phyloP scores from a whole-genome alignment of 2,329 filamentous ascomycete genomes.

The Calonectria fujianensis region DNA sequence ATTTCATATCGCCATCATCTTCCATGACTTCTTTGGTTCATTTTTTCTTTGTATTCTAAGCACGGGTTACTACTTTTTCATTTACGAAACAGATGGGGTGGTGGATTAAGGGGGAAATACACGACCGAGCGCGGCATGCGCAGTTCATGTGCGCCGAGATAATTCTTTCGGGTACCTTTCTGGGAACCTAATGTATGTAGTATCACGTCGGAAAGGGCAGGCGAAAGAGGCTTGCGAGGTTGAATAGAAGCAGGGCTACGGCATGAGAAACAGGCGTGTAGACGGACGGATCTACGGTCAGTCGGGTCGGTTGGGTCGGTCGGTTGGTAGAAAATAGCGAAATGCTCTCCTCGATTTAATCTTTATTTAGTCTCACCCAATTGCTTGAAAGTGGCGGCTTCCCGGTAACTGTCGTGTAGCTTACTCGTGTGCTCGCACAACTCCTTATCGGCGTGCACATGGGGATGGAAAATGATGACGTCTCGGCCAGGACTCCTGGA shows the following conservation, averaged over 20 bases:
- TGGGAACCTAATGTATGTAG: constrained; percentile 49
- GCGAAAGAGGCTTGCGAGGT: constrained; percentile 34
- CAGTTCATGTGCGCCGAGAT: constrained; percentile 26
- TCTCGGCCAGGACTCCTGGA: neutral
- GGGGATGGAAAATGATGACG: constrained; percentile 7
- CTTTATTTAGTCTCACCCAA: neutral
- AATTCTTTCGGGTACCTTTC: constrained; percentile 48
- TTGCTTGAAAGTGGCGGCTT: neutral
- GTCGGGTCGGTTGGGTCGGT: constrained; percentile 29
- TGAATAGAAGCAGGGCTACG: constrained; percentile 39
- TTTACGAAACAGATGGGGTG: constrained; percentile 38
- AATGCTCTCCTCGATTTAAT: constrained; percentile 43
- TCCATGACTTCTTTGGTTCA: constrained; percentile 35
- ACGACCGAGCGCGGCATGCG: constrained; percentile 19
- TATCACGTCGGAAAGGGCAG: constrained; percentile 51
- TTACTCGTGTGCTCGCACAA: constrained; percentile 11
- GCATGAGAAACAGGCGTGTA: constrained; percentile 36
- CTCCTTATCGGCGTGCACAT: neutral
- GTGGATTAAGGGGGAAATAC: constrained; percentile 21
- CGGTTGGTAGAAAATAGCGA: constrained; percentile 43
- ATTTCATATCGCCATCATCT: constrained; percentile 4
- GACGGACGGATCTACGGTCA: constrained; percentile 30
- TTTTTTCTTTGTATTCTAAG: constrained; percentile 49
- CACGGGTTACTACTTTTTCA: constrained; percentile 42
- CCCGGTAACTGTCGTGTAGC: constrained; percentile 16